These are phyloP conservation scores for Hortaea sp. DNA, from an alignment of 2,329 filamentous ascomycete genomes.

Conservation along the genomic window DNA sequence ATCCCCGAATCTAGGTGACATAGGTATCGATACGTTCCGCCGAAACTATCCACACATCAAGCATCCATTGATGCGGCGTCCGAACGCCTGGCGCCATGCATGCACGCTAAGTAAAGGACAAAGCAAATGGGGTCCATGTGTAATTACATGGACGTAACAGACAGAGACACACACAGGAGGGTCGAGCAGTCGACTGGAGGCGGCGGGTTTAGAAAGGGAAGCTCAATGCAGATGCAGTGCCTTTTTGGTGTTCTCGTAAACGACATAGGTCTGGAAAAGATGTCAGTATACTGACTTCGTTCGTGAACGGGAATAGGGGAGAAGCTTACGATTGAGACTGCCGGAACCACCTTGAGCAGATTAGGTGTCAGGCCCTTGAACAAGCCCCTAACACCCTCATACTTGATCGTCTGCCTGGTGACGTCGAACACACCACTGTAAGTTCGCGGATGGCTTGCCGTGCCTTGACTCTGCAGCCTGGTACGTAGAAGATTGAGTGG, in stretches of 20 bases:
- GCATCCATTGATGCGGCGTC: neutral
- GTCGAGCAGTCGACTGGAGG: neutral
- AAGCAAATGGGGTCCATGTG: neutral
- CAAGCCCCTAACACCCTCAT: slow-evolving; percentile 74
- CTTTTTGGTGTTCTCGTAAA: slow-evolving; percentile 83
- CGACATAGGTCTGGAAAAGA: slow-evolving; percentile 54
- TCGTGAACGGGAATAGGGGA: neutral
- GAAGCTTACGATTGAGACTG: slow-evolving; percentile 64
- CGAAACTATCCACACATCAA: neutral
- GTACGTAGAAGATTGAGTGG: slow-evolving; percentile 90
- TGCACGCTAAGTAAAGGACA: neutral
- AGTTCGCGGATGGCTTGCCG: slow-evolving; percentile 76
- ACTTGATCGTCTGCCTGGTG: slow-evolving; percentile 66
- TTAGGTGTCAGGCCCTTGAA: slow-evolving; percentile 96
- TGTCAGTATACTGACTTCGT: neutral
- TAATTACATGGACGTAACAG: too few relatives aligned
- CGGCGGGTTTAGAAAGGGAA: neutral
- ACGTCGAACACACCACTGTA: slow-evolving; percentile 91
- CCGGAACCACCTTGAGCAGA: slow-evolving; percentile 88
- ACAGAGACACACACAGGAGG: too few relatives aligned
- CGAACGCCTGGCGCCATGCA: neutral
- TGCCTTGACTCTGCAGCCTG: slow-evolving; percentile 78
- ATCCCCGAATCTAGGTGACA: too few relatives aligned
- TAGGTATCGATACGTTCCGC: too few relatives aligned
- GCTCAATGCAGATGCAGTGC: slow-evolving; percentile 38